Evolutionary conservation across 1,139 yeast genomes (phyloP).

Genomic region (Protomyces lactucae-debilis): DNA sequence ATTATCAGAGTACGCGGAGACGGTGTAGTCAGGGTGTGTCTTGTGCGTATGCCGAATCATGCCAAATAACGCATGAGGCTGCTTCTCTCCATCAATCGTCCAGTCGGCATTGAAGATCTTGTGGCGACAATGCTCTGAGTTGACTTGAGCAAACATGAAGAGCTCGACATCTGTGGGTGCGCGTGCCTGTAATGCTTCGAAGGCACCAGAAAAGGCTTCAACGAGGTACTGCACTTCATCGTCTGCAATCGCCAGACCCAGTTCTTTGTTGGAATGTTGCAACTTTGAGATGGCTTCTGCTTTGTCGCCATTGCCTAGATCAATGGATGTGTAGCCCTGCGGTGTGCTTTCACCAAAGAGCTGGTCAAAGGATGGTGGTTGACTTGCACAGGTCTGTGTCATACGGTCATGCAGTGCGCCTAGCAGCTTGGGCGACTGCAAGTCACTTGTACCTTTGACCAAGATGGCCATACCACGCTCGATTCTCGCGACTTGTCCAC

Average conservation of each 20-base stretch:
- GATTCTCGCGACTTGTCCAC: slow-evolving; percentile 64
- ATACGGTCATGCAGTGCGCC: slow-evolving; percentile 77
- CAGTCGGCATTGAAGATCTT: slow-evolving; percentile 98
- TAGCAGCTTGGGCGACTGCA: slow-evolving; percentile 47
- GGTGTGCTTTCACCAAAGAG: slow-evolving; percentile 46
- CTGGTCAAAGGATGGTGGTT: slow-evolving; percentile 58
- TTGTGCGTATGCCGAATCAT: slow-evolving; percentile 96
- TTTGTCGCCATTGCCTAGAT: slow-evolving; percentile 16
- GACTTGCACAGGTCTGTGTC: slow-evolving; percentile 66
- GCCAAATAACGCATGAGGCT: slow-evolving; percentile 73
- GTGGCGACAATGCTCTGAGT: slow-evolving; percentile 99
- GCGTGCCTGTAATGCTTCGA: slow-evolving; percentile 54
- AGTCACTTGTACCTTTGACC: slow-evolving; percentile 42
- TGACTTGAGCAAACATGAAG: slow-evolving; percentile 99
- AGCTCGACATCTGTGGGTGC: slow-evolving; percentile 97
- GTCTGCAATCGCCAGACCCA: slow-evolving; percentile 87
- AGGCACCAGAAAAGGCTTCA: slow-evolving; percentile 57
- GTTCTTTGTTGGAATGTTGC: slow-evolving; percentile 64
- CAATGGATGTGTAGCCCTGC: not conserved
- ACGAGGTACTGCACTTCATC: slow-evolving; percentile 89
- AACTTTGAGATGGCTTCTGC: slow-evolving; percentile 55
- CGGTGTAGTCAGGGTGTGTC: slow-evolving; percentile 67
- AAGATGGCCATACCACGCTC: slow-evolving; percentile 84
- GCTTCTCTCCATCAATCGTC: slow-evolving; percentile 81
- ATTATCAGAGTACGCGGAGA: slow-evolving; percentile 94